A percentile compares a stretch with the other conserved stretches of the same genome.
phyloP scores from a whole-genome alignment of 2,329 filamentous ascomycete species.

The Verticillium alfalfae region DNA sequence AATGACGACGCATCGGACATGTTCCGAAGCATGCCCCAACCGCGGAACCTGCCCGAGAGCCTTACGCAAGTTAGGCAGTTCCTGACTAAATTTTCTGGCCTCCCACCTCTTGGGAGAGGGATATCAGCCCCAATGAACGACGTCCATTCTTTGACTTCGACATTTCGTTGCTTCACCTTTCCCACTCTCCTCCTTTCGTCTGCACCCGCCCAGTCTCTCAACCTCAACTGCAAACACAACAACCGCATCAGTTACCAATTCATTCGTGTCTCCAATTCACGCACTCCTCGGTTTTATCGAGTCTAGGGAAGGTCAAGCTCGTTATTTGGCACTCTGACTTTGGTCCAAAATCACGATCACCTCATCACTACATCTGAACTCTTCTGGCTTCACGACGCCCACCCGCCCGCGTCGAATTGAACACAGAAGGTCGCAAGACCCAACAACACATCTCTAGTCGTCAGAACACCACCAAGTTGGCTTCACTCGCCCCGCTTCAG shows the following conservation, averaged over 20 bases:
- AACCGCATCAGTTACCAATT: not conserved
- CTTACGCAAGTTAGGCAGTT: not conserved
- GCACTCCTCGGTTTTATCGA: too few species aligned
- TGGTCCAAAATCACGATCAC: not conserved
- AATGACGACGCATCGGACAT: not conserved
- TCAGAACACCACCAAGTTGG: constrained; percentile 75
- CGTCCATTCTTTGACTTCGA: not conserved
- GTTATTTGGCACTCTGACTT: not conserved
- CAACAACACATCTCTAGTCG: not conserved
- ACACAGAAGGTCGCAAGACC: constrained; percentile 8
- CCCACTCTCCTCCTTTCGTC: not conserved
- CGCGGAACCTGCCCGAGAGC: not conserved
- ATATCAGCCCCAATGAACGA: not conserved
- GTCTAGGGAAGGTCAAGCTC: too few species aligned
- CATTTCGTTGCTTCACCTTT: not conserved
- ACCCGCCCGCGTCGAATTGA: not conserved
- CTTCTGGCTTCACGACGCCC: not conserved
- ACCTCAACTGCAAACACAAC: not conserved
- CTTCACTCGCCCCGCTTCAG: constrained; percentile 68
- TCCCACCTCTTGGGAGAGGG: not conserved
- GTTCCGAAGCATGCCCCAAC: not conserved
- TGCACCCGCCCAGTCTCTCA: not conserved
- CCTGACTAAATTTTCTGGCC: not conserved
- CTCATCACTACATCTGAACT: not conserved
- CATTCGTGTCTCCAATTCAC: too few species aligned